These are phyloP conservation scores for Talaromyces ruber DNA, from an alignment of 495 filamentous ascomycete species.

Conservation along the genomic window DNA sequence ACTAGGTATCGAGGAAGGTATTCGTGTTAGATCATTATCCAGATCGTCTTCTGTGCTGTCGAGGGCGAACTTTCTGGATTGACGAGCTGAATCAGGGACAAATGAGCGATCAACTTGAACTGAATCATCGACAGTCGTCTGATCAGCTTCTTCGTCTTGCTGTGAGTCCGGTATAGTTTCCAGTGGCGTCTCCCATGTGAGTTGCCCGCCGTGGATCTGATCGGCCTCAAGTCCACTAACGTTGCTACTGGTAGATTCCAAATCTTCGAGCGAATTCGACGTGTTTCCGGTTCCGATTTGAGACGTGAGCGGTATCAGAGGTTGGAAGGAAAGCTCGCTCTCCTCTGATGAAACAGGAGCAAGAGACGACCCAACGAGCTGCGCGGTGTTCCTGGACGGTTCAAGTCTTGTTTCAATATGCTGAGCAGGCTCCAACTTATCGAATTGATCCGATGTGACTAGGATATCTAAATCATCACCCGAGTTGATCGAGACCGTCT, in stretches of 20 bases:
- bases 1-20: slow-evolving; percentile 7
- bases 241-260: not conserved
- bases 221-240: not conserved
- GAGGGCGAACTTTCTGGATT: not conserved
- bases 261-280: not conserved
- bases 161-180: slow-evolving; percentile 25
- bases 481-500: not conserved
- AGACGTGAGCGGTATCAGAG: slow-evolving; percentile 1
- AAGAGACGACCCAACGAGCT: not conserved
- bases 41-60: not conserved
- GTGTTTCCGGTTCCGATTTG: not conserved
- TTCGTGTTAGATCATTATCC: not conserved
- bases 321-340: slow-evolving; percentile 1
- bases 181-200: not conserved
- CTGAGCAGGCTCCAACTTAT: not conserved
- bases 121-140: not conserved
- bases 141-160: slow-evolving; percentile 9
- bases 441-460: not conserved
- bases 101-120: slow-evolving; percentile 6
- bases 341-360: not conserved
- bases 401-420: not conserved
- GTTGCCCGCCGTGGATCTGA: not conserved
- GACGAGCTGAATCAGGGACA: not conserved
- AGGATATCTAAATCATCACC: slow-evolving; percentile 7
- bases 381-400: not conserved